These are phyloP conservation scores for Plectosphaerella plurivora DNA, from an alignment of 2,329 filamentous ascomycete genomes.

Conservation along the genomic window DNA sequence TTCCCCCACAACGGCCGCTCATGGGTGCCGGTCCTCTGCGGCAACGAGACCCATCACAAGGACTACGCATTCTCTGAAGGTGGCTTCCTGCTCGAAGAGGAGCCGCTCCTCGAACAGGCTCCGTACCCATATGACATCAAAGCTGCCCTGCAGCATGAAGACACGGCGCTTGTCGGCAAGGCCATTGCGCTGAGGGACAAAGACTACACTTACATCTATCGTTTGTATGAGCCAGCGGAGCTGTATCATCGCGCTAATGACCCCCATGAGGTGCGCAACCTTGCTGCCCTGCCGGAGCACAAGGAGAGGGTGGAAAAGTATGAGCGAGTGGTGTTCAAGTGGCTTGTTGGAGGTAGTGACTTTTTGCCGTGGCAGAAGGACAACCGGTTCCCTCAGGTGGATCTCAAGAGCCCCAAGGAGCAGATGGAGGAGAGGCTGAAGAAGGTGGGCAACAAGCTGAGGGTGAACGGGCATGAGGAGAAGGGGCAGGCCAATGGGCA, in stretches of 20 bases:
- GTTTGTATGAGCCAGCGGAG: conserved; percentile 37
- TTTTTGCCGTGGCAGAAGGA: conserved; percentile 28
- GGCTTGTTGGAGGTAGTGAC: conserved; percentile 27
- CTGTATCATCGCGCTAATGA: conserved; percentile 33
- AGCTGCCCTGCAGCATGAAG: conserved; percentile 35
- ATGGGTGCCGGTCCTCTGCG: conserved; percentile 21
- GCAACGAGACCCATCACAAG: conserved; percentile 22
- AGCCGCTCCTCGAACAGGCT: conserved; percentile 36
- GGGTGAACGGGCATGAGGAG: neutral
- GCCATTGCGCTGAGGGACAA: conserved; percentile 28
- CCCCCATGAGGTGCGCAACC: conserved; percentile 30
- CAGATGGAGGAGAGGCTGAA: conserved; percentile 20
- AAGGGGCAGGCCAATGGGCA: neutral
- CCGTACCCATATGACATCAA: conserved; percentile 42
- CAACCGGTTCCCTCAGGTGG: conserved; percentile 25
- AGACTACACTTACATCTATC: conserved; percentile 36
- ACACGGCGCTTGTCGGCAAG: conserved; percentile 36
- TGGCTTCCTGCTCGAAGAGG: conserved; percentile 35
- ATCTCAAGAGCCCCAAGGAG: conserved; percentile 21
- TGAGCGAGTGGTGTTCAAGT: conserved; percentile 27
- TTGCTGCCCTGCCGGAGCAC: conserved; percentile 22
- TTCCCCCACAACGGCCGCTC: conserved; percentile 35
- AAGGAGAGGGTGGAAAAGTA: conserved; percentile 14
- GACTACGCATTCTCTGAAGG: conserved; percentile 36
- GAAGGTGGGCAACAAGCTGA: neutral